Base-by-base conservation (phyloP, 2,329 filamentous ascomycete genomes). In the Cercospora sp. region DNA sequence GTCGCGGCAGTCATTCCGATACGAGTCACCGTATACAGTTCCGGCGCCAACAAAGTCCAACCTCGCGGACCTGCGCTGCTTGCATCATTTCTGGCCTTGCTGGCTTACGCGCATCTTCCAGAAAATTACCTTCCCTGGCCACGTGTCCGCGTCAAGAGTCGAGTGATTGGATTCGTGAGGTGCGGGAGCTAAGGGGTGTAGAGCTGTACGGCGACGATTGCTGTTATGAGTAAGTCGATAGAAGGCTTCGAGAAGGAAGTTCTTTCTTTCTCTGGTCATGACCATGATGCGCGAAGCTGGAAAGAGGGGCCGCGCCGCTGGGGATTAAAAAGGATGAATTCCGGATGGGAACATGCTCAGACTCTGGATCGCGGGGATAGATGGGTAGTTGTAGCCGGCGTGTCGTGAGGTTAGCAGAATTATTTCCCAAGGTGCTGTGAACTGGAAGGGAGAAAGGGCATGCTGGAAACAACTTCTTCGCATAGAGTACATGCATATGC, bases 191-290 rank as follows among this genome's bases (percentile, higher is more conserved):
- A 62, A 62, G 24, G 60, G 60, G 13, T 62, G 60, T 21, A 28
- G 37, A 30, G 21, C 40, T 62, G 34, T n/a, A 62, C 60, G 60
- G 60, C 40, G 60, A 62, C 40, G 60, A 62, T 62, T 62, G 43
- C 60, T 62, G 43, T 18, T 49, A 45, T 49, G 37, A 62, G 60
- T 62, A 62, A 62, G 37, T 61, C 37, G 32, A 7, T 61, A 12
- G 59, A 61, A 61, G 60, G 53, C 53, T 62, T 62, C 60, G 60
- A 51, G 60, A 62, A 62, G 32, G 60, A 45, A 32, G 13, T 3
- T 18, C 18, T 34, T 28, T 21, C 49, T 53, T 28, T 53, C 24
- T 53, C 18, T 53, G 18, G 26, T 18, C 53, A 28, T 58, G 21
- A 8, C n/a, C 53, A 34, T 32, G 28, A 18, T 28, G 26, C 6